Evolutionary conservation across 768 basidiomycete species (phyloP), one percentile per base, ranked within the genome.

Genomic region (Glaciozyma antarctica): DNA sequence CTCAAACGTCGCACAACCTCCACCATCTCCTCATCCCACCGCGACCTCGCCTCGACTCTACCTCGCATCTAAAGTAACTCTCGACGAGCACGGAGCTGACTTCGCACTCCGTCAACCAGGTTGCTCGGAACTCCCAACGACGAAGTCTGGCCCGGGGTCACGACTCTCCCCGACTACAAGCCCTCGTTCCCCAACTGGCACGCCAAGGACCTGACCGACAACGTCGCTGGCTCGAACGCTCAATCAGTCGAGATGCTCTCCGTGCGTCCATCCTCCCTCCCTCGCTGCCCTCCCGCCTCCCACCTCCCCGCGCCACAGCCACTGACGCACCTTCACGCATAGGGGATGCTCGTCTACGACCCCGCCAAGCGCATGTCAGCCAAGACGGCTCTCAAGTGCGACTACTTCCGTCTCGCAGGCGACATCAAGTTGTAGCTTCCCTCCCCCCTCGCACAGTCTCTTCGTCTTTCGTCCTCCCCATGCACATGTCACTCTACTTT

Each of bases 121-220:
- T 83, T 95, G 34, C 82, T 99, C 54, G 95, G 95, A 32, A 99
- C 95, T 38, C 95, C 95, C 0, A 86, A 83, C 73, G 93, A 97
- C 73, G 84, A 88, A 34, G 79, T 78, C 32, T 99, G 95, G 95
- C 93, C 92, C 0, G 92, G 91, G 9, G 87, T 98, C 48, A 84
- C 83, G 66, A 78, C 81, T 58, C 77, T 99, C 60, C 91, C 94
- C 4, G 95, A 98, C 76, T 98, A 94, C 81, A 98, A 98, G 79
- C 76, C 89, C 6, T 86, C 93, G 13, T 98, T 99, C 83, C 95
- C 95, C 0, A 89, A 90, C 76, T 99, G 95, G 95, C 83, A 83
- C 41, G 78, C 80, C 48, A 86, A 88, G 71, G 87, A 92, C 63
- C 78, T 99, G 17, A 30, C 24, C 12, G 62, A 52, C 24, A 60